These are phyloP conservation scores for Lophiotrema nucula DNA, from an alignment of 495 filamentous ascomycete species.

Conservation along the genomic window DNA sequence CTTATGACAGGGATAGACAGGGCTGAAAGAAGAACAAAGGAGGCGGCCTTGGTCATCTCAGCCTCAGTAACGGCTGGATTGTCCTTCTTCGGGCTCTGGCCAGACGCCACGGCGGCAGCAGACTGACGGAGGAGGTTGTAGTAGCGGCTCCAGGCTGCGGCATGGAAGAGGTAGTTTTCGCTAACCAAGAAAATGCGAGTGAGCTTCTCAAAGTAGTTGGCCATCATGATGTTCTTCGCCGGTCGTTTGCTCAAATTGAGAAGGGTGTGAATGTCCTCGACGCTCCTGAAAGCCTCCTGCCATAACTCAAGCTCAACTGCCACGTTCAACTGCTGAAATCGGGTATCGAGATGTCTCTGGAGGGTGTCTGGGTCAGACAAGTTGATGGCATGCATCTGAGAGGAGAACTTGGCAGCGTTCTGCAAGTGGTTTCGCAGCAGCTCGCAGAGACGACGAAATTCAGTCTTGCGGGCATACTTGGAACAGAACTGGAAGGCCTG, in stretches of 20 bases:
- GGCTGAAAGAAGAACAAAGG: constrained; percentile 93
- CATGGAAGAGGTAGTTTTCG: constrained; percentile 99
- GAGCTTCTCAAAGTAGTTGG: constrained; percentile 99
- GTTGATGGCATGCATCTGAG: constrained; percentile 99
- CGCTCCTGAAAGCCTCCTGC: constrained; percentile 98
- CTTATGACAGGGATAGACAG: constrained; percentile 98
- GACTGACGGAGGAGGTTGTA: constrained; percentile 94
- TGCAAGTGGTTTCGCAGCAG: constrained; percentile 97
- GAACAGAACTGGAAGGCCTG: constrained; percentile 98
- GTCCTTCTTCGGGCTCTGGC: constrained; percentile 86
- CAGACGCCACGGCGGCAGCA: constrained; percentile 76
- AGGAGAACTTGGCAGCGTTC: constrained; percentile 97
- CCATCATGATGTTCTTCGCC: constrained; percentile 99
- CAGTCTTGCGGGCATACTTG: constrained; percentile 97
- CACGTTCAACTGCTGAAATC: constrained; percentile 97
- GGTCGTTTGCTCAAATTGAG: constrained; percentile 97
- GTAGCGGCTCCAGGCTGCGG: constrained; percentile 93
- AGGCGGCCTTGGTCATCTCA: constrained; percentile 83
- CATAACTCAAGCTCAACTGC: constrained; percentile 96
- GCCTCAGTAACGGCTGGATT: constrained; percentile 85
- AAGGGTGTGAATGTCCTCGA: constrained; percentile 98
- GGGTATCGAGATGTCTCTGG: constrained; percentile 94
- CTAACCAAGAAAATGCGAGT: constrained; percentile 97
- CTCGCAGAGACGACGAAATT: constrained; percentile 97
- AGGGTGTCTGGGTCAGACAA: constrained; percentile 95